Evolutionary conservation across 345 rosid genomes (phyloP).

Genomic region (Fremontodendron californicum): DNA sequence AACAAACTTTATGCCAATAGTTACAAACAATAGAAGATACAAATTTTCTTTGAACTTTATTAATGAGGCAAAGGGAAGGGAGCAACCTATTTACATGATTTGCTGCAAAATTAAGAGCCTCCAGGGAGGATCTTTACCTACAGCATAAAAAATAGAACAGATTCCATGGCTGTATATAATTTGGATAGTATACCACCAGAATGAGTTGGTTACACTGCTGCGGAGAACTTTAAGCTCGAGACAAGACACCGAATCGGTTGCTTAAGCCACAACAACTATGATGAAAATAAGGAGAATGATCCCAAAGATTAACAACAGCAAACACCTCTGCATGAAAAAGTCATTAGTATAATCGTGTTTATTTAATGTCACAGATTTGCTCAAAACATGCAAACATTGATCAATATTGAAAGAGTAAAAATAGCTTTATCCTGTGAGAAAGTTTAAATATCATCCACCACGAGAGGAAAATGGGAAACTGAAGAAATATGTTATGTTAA

Average conservation of each 20-base stretch:
- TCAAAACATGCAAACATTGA: neutral
- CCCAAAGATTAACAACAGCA: conserved; percentile 67
- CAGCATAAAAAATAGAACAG: neutral
- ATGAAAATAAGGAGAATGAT: conserved; percentile 57
- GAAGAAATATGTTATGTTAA: neutral
- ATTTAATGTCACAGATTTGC: neutral
- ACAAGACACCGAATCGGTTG: neutral
- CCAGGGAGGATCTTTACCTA: neutral
- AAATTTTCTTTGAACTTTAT: neutral
- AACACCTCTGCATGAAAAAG: conserved; percentile 50
- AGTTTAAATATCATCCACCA: neutral
- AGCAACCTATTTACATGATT: conserved; percentile 7
- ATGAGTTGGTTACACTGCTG: neutral
- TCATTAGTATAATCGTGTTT: neutral
- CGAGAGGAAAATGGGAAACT: neutral
- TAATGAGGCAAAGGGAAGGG: neutral
- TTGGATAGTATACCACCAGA: neutral
- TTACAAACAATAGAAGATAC: neutral
- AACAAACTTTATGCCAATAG: neutral
- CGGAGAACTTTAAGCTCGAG: neutral
- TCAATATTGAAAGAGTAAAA: neutral
- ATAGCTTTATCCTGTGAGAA: neutral
- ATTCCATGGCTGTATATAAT: neutral
- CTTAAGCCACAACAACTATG: conserved; percentile 51
- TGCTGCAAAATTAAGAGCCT: neutral